phyloP scores from a whole-genome alignment of 352 stramenopile genomes.

The Halophytophthora polymorphica region DNA sequence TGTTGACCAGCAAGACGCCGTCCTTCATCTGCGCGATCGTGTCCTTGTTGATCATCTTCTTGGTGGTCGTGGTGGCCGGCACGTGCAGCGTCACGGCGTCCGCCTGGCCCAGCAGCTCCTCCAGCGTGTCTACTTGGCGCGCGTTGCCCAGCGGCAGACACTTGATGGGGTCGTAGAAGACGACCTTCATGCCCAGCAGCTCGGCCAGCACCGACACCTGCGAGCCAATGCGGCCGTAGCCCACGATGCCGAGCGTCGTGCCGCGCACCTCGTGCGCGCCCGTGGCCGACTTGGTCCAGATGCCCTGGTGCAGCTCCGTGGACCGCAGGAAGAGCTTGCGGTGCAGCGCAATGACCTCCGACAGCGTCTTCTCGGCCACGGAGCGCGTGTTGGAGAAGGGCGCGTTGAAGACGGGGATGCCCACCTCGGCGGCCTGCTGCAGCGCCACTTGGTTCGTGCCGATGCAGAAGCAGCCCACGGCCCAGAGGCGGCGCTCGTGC shows the following conservation, averaged over 20 bases:
- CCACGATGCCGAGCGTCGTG: constrained; percentile 76
- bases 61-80: constrained; percentile 91
- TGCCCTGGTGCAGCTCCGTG: constrained; percentile 66
- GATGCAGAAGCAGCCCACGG: constrained; percentile 82
- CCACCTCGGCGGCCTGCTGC: constrained; percentile 44
- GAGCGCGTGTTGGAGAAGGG: constrained; percentile 87
- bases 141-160: constrained; percentile 70
- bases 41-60: constrained; percentile 90
- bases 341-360: constrained; percentile 77
- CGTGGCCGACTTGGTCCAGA: constrained; percentile 80
- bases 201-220: constrained; percentile 81
- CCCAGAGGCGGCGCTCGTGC: constrained; percentile 78
- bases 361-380: constrained; percentile 81
- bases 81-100: constrained; percentile 96
- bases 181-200: constrained; percentile 92
- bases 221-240: constrained; percentile 80
- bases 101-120: constrained; percentile 77
- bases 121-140: constrained; percentile 81
- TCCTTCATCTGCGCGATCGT: constrained; percentile 91
- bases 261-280: constrained; percentile 78
- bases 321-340: constrained; percentile 82
- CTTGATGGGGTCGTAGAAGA: constrained; percentile 92
- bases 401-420: constrained; percentile 83
- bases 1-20: constrained; percentile 93
- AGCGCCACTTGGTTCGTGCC: constrained; percentile 82